Base-by-base conservation (phyloP, 73 alveolate species). In the Paraurostyla sp. region DNA sequence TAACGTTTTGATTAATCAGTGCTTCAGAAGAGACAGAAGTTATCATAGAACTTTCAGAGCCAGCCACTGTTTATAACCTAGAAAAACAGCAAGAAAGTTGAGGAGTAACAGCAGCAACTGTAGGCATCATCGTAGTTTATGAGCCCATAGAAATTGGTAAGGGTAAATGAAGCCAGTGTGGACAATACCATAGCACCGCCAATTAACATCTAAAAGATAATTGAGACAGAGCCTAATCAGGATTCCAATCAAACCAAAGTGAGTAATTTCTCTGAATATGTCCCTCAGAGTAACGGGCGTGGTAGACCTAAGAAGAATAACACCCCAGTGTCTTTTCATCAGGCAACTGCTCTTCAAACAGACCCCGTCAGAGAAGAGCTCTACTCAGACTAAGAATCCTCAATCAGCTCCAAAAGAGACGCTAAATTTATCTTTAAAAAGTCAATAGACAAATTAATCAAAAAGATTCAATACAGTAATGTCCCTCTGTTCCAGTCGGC, bases 251-350 rank as follows among this genome's bases (percentile, higher is more conserved):
- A 16, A 38, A 38, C 82, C 13, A 65, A 38, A 22, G 25, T 23
- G 9, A 65, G 82, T 36, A 38, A 65, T 13, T 38, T 38, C 9
- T 65, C 82, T 7, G 82, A 65, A 35, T 15, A 9, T 38, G 9
- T 65, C 16, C 59, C 56, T 16, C 35, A 27, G 35, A 40, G 40
- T 6, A 65, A 65, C 13, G 82, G 56, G 20, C 35, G 56, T 13
- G 58, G 82, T 11, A 65, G 82, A 30, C 82, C 82, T 38, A 32
- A 40, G 41, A 65, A 38, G 32, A 65, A 38, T 60, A 9, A 7
- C 15, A 54, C 69, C 6, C 78, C 48, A 9, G 22, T 9, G 50
- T 45, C 22, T 7, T 25, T 4, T 27, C 78, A 7, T 60, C 15
- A 18, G 41, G 41, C 58, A 20, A 32, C 15, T 18, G 32, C 43